Evolutionary conservation across 2,329 filamentous ascomycete species (phyloP), one percentile per base, ranked within the genome.

Genomic region (Fusarium poae): DNA sequence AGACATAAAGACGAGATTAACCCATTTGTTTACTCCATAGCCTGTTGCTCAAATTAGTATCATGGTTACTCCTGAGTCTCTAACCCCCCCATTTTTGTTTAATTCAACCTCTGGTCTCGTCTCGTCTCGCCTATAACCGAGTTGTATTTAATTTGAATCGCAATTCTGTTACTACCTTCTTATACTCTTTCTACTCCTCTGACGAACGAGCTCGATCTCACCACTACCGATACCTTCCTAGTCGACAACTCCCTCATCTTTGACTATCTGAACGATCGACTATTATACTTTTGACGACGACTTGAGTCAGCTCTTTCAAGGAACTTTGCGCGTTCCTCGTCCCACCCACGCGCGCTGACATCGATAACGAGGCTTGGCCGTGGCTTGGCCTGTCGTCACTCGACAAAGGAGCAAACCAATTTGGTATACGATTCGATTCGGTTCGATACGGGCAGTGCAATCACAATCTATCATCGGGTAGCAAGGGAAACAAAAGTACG

Each of bases 311-410:
- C 66, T 68, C 67, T 49, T 51, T 51, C 49, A 15, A 61, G 44
- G 29, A 57, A 48, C 54, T 62, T 48, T 50, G 55, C 52, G 58
- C 55, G 55, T 50, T 58, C 25, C 48, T 43, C 25, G 44, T 71
- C 65, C 65, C 62, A 70, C 69, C 49, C 34, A 49, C 67, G 65
- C 35, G 67, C 58, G 68, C 69, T 70, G 64, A 56, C 57, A 62
- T 62, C 30, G 52, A 58, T 32, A 42, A 39, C 29, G 51, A 57
- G 61, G 67, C 72, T 74, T 74, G 69, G 68, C 59, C 50, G 64
- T 69, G 67, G 69, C 64, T 73, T 65, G 59, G 65, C 56, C 34
- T 57, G 35, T 64, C 59, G 51, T 37, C 59, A 42, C 32, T 53
- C 25, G 37, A 30, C 44, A 62, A 55, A 39, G 42, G 39, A 53